Base-by-base conservation (phyloP, 768 basidiomycete genomes). In the Leccinum imitatum region DNA sequence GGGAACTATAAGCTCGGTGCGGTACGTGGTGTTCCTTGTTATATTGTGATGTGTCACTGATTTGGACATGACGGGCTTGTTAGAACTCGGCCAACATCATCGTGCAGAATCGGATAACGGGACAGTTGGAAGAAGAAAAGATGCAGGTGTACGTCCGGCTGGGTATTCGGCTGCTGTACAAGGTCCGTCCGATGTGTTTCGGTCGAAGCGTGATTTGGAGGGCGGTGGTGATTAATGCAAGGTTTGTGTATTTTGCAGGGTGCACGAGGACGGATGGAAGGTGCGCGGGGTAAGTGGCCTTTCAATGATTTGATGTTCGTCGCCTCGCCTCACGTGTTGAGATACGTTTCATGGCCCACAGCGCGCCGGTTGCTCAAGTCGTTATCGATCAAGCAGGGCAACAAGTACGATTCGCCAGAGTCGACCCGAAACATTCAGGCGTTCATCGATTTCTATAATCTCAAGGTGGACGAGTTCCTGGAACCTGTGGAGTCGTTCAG, bases 11-110 rank as follows among this genome's bases (percentile, higher is more conserved):
- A 82, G 65, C 82, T 98, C 27, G 96, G 96, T 0, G 96, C 96
- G 65, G 92, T 90, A 64, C 55, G 87, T 57, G 27, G 23, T 27
- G 10, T 21, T 50, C 35, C 11, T 48, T 47, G 13, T 47, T 47
- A 6, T 14, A n/a, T 33, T 30, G 27, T 30, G 27, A 30, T 30
- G 25, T 46, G 17, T 46, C 7, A 27, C 19, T 56, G 21, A 56
- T n/a, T 1, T 7, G 41, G 6, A 41, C 56, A 50, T 51, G 51
- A 51, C 58, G 54, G 41, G 41, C n/a, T 64, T 44, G 14, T 9
- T 50, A 93, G 90, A 97, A 99, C 69, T 95, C 93, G 55, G 96
- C 95, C 25, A 99, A 99, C 70, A 97, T 99, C 65, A 93, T 98
- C 59, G 95, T 99, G 1, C 96, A 98, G 76, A 95, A 98, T 71